Percentiles rank a stretch among this genome's conserved stretches.
phyloP scores from a whole-genome alignment of 1,284 basidiomycete species.

The Agaricales sp. region DNA sequence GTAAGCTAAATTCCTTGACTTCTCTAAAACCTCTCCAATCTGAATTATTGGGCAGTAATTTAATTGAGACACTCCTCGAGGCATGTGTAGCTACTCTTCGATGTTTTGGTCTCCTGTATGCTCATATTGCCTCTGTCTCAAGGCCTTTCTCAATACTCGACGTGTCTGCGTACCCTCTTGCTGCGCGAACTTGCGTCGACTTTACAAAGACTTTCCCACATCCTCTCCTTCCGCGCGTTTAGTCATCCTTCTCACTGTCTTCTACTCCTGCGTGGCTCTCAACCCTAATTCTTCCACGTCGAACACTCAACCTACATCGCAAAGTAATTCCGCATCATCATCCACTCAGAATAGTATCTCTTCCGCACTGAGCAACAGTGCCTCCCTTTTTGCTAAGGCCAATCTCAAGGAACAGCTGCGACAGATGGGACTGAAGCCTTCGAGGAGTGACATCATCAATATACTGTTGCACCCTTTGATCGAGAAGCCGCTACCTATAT shows the following conservation, averaged over 20 bases:
- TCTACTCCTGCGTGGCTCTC: constrained; percentile 34
- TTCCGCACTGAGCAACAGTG: constrained; percentile 19
- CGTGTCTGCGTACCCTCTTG: constrained; percentile 44
- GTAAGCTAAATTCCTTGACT: constrained; percentile 29
- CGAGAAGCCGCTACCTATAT: constrained; percentile 39
- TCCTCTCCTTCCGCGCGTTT: constrained; percentile 47
- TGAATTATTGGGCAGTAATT: no score
- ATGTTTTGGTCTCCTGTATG: constrained; percentile 1
- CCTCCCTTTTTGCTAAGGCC: constrained; percentile 42
- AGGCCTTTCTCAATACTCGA: constrained; percentile 57
- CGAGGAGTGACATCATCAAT: constrained; percentile 37
- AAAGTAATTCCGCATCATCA: no score
- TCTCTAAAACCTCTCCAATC: no score
- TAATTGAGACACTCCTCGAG: constrained; percentile 48
- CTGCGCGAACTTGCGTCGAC: constrained; percentile 41
- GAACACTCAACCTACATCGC: no score
- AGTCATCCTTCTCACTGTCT: constrained; percentile 56
- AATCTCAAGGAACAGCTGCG: constrained; percentile 38
- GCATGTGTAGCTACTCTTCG: constrained; percentile 3
- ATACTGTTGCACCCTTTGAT: constrained; percentile 61
- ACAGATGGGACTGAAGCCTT: neutral
- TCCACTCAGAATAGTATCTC: constrained; percentile 24
- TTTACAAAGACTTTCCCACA: constrained; percentile 56
- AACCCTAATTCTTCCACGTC: no score
- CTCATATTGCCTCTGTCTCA: constrained; percentile 27